These are phyloP conservation scores for Physocladia obscura DNA, from an alignment of 192 early-diverging fungal species.

Conservation along the genomic window DNA sequence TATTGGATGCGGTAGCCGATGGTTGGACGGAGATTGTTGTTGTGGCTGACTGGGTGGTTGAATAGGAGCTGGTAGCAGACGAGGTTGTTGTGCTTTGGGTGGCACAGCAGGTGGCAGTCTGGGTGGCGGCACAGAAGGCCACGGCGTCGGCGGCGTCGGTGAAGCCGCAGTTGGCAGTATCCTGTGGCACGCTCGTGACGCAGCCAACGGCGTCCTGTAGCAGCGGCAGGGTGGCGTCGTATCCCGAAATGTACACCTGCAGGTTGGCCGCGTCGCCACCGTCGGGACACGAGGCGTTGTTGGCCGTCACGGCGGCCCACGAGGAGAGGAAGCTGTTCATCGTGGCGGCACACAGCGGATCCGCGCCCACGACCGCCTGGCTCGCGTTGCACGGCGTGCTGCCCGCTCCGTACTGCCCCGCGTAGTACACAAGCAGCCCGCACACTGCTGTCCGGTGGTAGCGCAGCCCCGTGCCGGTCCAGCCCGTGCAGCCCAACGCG, in stretches of 20 bases:
- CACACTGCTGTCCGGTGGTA: slow-evolving; percentile 1
- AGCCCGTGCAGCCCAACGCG: slow-evolving; percentile 3
- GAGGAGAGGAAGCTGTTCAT: background rate
- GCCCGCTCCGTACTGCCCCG: too few relatives aligned
- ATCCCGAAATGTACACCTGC: background rate
- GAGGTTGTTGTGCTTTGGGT: background rate
- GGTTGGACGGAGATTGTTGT: background rate
- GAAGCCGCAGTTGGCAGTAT: slow-evolving; percentile 4
- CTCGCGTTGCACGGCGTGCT: background rate
- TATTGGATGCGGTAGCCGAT: background rate
- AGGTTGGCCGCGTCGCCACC: background rate
- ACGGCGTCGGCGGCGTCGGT: background rate
- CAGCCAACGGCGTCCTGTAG: background rate
- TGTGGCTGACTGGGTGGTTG: background rate
- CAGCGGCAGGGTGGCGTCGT: background rate
- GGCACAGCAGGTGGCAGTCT: background rate
- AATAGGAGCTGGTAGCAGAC: background rate
- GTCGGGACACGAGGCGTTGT: background rate
- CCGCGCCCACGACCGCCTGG: background rate
- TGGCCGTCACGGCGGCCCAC: background rate
- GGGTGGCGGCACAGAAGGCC: slow-evolving; percentile 1
- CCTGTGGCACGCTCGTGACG: background rate
- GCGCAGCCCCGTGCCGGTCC: slow-evolving; percentile 13
- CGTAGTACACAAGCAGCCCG: background rate
- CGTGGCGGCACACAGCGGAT: slow-evolving; percentile 9